These are phyloP conservation scores for Garcia nutans DNA, from an alignment of 345 rosid genomes.

Conservation along the genomic window DNA sequence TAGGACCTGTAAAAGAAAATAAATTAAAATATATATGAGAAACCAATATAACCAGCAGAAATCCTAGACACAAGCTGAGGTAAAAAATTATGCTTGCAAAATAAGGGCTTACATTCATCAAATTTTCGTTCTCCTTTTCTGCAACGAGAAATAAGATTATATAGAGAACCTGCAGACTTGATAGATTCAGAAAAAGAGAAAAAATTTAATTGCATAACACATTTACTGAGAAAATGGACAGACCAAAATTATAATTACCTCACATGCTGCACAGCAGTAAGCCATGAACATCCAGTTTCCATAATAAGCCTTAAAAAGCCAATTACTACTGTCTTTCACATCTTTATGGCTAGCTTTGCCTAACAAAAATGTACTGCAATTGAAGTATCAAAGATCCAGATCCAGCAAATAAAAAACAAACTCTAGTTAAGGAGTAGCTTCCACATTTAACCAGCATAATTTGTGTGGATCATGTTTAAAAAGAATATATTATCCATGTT, in stretches of 20 bases:
- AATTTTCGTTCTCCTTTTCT: constrained; percentile 51
- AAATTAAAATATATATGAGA: not conserved
- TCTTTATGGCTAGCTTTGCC: constrained; percentile 95
- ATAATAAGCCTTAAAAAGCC: constrained; percentile 91
- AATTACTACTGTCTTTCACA: constrained; percentile 84
- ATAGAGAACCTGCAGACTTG: constrained; percentile 67
- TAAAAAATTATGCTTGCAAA: constrained; percentile 1
- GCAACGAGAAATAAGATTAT: constrained; percentile 69
- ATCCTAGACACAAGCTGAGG: not conserved
- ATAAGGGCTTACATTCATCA: constrained; percentile 54
- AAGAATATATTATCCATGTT: not conserved
- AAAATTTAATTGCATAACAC: not conserved
- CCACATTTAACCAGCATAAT: not conserved
- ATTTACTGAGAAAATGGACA: not conserved
- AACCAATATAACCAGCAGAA: constrained; percentile 8
- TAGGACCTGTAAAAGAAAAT: constrained; percentile 46
- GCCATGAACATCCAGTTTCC: constrained; percentile 94
- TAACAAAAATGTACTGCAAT: constrained; percentile 77
- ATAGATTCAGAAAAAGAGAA: constrained; percentile 13
- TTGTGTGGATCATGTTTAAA: too few relatives aligned
- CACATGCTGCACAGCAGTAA: constrained; percentile 88
- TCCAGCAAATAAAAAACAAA: constrained; percentile 9
- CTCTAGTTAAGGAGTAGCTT: not conserved
- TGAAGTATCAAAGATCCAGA: constrained; percentile 23
- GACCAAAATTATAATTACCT: constrained; percentile 46